Evolutionary conservation across 2,329 filamentous ascomycete genomes (phyloP), one percentile per base, ranked within the genome.

Genomic region (Cordyceps cicadae): DNA sequence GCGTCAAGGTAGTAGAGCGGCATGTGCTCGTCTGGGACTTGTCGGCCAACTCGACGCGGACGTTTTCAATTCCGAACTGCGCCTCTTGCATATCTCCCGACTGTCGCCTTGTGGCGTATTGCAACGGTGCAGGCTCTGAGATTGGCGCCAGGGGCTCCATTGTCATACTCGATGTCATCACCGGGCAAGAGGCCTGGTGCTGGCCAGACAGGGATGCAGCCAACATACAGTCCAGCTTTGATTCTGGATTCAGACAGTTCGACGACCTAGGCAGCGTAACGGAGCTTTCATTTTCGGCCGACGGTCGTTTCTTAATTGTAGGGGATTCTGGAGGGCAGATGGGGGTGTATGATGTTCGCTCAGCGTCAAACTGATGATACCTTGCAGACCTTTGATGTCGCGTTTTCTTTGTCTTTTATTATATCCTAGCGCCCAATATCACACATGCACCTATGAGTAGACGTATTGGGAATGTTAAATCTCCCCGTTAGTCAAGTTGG

Each of bases 381-480:
- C 4, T 6, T 41, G 41, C 14, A 41, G 29, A 5, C 17, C 39
- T 48, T 14, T 21, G 19, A 7, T 21, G 19, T 39, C 34, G 6
- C 12, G 3, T 24, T 26, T 39, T 37, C 34, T 11, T 39, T 29
- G 50, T 60, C 3, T 19, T 48, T 26, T 54, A 34, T 52, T 52
- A 48, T 54, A 48, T 60, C 51, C 58, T 53, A 14, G 57, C 49
- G 41, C 11, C 19, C 2, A 17, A 32, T 29, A 12, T 8, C 17
- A 26, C 12, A 8, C 19, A 41, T 29, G 39, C n/a, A 45, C 54
- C 34, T 37, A 12, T 37, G 67, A 71, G 59, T 72, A 77, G 9
- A 80, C 77, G 67, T 83, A 84, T 63, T 79, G 72, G 68, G 83
- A 84, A 62, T 79, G 77, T 19, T 75, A 64, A 65, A 83, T 83